Conservation (phyloP, 2,329 filamentous ascomycete species). For the Sporothrix protearum region DNA sequence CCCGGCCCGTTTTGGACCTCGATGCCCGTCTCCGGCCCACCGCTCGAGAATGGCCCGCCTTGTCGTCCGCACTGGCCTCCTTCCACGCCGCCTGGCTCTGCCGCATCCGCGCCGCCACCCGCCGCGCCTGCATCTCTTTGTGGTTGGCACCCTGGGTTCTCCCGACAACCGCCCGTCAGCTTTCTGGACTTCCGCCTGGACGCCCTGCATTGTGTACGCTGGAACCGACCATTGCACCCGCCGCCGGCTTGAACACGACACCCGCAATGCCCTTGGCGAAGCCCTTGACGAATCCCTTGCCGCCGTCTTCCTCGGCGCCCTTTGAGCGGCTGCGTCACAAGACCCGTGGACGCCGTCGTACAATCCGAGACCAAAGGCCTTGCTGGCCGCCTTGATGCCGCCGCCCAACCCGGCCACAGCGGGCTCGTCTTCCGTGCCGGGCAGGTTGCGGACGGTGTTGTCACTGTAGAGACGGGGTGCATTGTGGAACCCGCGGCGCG, state of each 20-base stretch:
- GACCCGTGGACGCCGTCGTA: conserved; percentile 73
- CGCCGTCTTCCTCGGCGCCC: conserved; percentile 41
- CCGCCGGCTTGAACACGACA: conserved; percentile 74
- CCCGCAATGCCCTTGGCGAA: conserved; percentile 80
- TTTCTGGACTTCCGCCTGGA: conserved; percentile 67
- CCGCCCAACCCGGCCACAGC: conserved; percentile 68
- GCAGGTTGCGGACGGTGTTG: conserved; percentile 60
- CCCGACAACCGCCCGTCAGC: neutral
- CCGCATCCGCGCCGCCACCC: conserved; percentile 13
- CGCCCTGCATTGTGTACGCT: conserved; percentile 77
- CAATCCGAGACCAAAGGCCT: conserved; percentile 72
- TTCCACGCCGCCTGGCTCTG: conserved; percentile 18
- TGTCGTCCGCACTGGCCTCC: neutral
- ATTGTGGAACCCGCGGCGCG: conserved; percentile 83
- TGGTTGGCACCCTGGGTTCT: neutral
- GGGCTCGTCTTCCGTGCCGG: neutral
- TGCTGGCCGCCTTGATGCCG: conserved; percentile 73
- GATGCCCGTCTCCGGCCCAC: neutral
- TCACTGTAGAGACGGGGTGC: conserved; percentile 82
- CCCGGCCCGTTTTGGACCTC: neutral
- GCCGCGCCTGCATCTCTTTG: neutral
- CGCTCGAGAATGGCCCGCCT: neutral
- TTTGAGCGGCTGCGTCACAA: conserved; percentile 72
- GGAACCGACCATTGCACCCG: conserved; percentile 68
- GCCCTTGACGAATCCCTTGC: conserved; percentile 65